A percentile compares a stretch with the other conserved stretches of the same genome.
These are phyloP conservation scores for Potentilla sterilis DNA, from an alignment of 306 rosid species.

Conservation along the genomic window DNA sequence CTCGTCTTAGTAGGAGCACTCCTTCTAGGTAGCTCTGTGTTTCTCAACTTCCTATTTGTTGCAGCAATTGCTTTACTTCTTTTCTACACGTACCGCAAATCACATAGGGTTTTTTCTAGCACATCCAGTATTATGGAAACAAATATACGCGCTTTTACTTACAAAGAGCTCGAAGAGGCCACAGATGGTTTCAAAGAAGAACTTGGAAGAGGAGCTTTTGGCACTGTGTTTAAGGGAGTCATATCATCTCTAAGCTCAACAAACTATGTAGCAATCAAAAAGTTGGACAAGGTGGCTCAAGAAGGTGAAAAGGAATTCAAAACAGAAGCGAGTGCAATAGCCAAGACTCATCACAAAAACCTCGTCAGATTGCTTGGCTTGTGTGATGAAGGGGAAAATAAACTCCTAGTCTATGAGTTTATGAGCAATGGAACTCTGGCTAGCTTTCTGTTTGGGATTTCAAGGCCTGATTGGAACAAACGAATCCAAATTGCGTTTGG, in stretches of 20 bases:
- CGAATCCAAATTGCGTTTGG: slow-evolving; percentile 10
- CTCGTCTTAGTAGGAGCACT: slow-evolving; percentile 17
- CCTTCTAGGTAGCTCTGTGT: slow-evolving; percentile 30
- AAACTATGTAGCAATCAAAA: slow-evolving; percentile 41
- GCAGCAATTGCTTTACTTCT: slow-evolving; percentile 2
- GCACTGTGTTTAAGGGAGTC: slow-evolving; percentile 13
- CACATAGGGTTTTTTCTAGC: neutral
- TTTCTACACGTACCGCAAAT: neutral
- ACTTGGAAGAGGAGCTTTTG: slow-evolving; percentile 15
- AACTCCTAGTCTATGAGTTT: slow-evolving; percentile 28
- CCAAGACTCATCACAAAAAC: slow-evolving; percentile 35
- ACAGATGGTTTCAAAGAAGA: slow-evolving; percentile 11
- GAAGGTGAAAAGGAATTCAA: slow-evolving; percentile 46
- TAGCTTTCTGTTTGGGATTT: slow-evolving; percentile 16
- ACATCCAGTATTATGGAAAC: slow-evolving; percentile 16
- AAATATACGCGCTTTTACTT: slow-evolving; percentile 8
- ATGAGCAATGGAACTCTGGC: slow-evolving; percentile 29
- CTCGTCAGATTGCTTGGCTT: slow-evolving; percentile 22
- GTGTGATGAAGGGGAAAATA: slow-evolving; percentile 21
- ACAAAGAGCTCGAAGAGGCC: neutral
- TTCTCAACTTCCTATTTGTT: slow-evolving; percentile 26
- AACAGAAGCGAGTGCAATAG: slow-evolving; percentile 31
- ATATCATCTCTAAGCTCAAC: slow-evolving; percentile 8
- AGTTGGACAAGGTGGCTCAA: slow-evolving; percentile 31
- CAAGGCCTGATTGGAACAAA: slow-evolving; percentile 25